These are phyloP conservation scores for Candida boleticola DNA, from an alignment of 805 yeast genomes.

Conservation along the genomic window DNA sequence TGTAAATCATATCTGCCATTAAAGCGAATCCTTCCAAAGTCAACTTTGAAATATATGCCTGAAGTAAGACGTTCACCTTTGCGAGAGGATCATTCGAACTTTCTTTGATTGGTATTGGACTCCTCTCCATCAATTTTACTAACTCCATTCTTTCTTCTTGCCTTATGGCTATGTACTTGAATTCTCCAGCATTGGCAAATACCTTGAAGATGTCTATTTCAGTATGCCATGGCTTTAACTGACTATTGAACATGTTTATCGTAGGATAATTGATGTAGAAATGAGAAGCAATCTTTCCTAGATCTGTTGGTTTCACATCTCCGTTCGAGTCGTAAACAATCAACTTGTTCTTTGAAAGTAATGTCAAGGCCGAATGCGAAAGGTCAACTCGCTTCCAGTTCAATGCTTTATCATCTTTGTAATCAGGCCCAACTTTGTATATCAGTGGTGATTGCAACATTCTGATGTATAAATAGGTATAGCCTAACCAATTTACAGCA, in stretches of 20 bases:
- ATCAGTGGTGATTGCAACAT: slow-evolving; percentile 70
- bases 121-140: slow-evolving; percentile 59
- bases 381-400: slow-evolving; percentile 60
- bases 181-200: slow-evolving; percentile 82
- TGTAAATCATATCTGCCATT: slow-evolving; percentile 88
- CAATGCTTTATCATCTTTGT: slow-evolving; percentile 50
- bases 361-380: slow-evolving; percentile 69
- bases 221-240: slow-evolving; percentile 60
- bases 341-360: slow-evolving; percentile 56
- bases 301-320: slow-evolving; percentile 44
- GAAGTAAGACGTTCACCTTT: slow-evolving; percentile 76
- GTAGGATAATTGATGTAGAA: slow-evolving; percentile 79
- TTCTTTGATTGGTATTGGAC: slow-evolving; percentile 87
- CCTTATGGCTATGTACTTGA: slow-evolving; percentile 77
- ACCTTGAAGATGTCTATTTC: slow-evolving; percentile 74
- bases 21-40: slow-evolving; percentile 84
- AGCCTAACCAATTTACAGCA: slow-evolving; percentile 77
- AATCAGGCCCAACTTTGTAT: slow-evolving; percentile 73
- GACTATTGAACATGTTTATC: slow-evolving; percentile 61
- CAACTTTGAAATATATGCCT: slow-evolving; percentile 79
- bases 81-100: slow-evolving; percentile 66
- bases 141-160: slow-evolving; percentile 83
- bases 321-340: slow-evolving; percentile 59
- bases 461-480: slow-evolving; percentile 75
- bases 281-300: slow-evolving; percentile 83